These are phyloP conservation scores for Symbiodinium natans DNA, from an alignment of 73 alveolate genomes.

Conservation along the genomic window DNA sequence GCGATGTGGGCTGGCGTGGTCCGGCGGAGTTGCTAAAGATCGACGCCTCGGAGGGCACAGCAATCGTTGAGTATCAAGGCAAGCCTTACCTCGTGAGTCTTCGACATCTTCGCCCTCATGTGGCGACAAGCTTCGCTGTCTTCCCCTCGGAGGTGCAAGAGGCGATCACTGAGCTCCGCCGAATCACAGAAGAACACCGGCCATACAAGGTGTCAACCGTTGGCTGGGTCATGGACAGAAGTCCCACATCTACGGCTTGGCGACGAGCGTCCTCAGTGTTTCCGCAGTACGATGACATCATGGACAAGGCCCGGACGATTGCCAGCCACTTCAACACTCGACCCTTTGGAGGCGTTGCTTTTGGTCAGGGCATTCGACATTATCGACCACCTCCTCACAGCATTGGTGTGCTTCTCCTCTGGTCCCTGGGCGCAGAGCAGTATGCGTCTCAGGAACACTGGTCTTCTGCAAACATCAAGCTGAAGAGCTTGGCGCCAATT, in stretches of 20 bases:
- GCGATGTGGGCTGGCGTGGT: neutral
- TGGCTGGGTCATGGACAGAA: neutral
- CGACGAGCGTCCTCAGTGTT: neutral
- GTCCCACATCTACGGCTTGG: neutral
- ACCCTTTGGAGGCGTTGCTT: neutral
- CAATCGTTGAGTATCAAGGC: neutral
- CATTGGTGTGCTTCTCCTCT: neutral
- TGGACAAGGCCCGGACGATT: neutral
- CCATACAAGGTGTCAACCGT: neutral
- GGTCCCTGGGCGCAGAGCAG: neutral
- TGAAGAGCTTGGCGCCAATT: neutral
- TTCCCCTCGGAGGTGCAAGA: neutral
- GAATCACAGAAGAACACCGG: neutral
- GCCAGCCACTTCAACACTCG: neutral
- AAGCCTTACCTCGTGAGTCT: neutral
- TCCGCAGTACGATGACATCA: neutral
- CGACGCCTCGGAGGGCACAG: neutral
- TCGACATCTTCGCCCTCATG: neutral
- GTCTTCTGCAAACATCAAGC: neutral
- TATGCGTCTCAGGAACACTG: constrained; percentile 15
- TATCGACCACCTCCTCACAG: neutral
- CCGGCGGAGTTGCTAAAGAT: neutral
- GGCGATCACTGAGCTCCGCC: neutral
- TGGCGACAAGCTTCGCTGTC: neutral
- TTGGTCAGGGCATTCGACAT: neutral